Evolutionary conservation across 495 filamentous ascomycete genomes (phyloP), one percentile per base, ranked within the genome.

Genomic region (Podospora pseudoanserina): DNA sequence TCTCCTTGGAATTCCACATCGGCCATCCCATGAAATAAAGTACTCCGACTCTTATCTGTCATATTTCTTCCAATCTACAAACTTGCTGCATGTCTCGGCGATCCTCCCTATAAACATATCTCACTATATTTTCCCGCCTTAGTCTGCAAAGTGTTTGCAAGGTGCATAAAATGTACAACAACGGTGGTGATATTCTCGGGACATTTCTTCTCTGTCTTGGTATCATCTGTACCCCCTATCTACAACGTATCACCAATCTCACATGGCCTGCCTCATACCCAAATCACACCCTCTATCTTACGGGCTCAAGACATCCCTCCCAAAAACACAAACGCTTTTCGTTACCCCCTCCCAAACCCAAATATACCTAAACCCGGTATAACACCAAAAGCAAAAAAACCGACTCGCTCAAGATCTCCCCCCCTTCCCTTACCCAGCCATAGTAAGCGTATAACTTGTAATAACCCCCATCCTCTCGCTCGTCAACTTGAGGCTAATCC

Each of bases 401-500:
- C 44, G 23, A 23, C 30, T 62, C 60, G 30, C 39, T 39, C 34
- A 53, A 23, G 9, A 59, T 60, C 11, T 20, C 63, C 27, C 49
- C 39, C 65, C 63, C 30, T 19, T 18, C 6, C 61, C n/a, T 70
- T 58, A 79, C 32, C 77, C 78, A 58, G 76, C 78, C 73, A 77
- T 74, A 18, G 76, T 77, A 54, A 80, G 49, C 11, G 80, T 83
- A 72, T 83, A 83, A 54, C 77, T 77, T 23, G 94, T 97, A 76
- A 99, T 93, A 60, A 92, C 90, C 73, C 89, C 87, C 92, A 97
- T 94, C 71, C 94, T 81, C 82, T 97, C 93, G 60, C 88, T 92
- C 53, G 91, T 96, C 74, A 97, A 75, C 81, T 95, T 97, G 74
- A 99, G 78, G 61, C 87, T 88, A 27, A 97, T 86, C 70, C 89